Conservation (phyloP, 192 early-diverging fungal species). For the Dispira simplex region DNA sequence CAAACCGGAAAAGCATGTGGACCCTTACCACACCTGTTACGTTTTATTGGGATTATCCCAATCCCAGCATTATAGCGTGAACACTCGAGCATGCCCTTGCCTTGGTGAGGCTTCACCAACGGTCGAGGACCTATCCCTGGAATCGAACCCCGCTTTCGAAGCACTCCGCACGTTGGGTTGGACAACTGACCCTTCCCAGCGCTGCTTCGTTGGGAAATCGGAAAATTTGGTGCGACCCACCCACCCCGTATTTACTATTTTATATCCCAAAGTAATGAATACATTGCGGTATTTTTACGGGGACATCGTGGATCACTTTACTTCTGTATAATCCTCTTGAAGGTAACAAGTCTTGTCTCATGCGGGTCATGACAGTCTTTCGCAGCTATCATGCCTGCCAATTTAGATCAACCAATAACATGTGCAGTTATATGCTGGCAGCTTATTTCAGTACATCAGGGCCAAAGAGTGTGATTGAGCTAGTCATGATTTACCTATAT, state of each 20-base stretch:
- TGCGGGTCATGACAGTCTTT: too few relatives aligned
- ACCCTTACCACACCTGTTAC: constrained; percentile 95
- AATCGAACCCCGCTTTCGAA: neutral
- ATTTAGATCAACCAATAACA: too few relatives aligned
- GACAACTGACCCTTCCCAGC: neutral
- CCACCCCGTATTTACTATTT: neutral
- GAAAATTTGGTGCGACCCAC: neutral
- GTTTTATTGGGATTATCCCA: constrained; percentile 71
- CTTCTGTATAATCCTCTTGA: too few relatives aligned
- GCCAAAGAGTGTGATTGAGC: too few relatives aligned
- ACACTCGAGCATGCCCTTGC: too few relatives aligned
- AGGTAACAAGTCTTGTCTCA: too few relatives aligned
- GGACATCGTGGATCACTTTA: neutral
- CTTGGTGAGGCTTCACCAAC: too few relatives aligned
- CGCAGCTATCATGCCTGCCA: too few relatives aligned
- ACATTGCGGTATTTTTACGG: constrained; percentile 3
- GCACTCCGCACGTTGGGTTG: neutral
- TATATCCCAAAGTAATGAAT: neutral
- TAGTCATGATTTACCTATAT: too few relatives aligned
- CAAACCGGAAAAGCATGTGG: constrained; percentile 81
- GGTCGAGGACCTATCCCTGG: too few relatives aligned
- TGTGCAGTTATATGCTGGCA: too few relatives aligned
- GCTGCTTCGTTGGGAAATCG: neutral
- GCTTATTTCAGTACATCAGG: too few relatives aligned
- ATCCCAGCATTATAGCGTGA: constrained; percentile 52